Conservation (phyloP, 805 yeast species). For the Ogataea polymorpha region DNA sequence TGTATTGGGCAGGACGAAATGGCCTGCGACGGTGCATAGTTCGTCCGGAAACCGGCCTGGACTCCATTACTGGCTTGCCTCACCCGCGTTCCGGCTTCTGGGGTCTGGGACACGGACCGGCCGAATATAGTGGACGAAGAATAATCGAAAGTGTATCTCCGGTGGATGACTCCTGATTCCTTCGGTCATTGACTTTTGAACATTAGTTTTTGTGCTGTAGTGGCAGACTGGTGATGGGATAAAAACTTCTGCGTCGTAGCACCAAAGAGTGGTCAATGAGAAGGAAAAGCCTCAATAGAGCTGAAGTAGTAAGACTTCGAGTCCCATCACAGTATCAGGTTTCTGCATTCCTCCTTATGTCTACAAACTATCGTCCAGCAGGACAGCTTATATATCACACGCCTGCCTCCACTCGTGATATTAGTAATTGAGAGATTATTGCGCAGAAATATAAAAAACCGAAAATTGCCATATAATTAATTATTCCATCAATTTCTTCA, state of each 20-base stretch:
- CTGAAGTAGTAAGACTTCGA: no score
- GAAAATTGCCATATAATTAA: constrained; percentile 4
- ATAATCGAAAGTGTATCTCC: constrained; percentile 48
- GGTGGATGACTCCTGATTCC: constrained; percentile 47
- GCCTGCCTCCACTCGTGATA: not conserved
- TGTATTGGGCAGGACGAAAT: constrained; percentile 1
- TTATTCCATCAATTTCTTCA: not conserved
- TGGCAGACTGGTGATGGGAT: no score
- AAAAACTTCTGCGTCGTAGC: no score
- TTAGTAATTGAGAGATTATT: constrained; percentile 3
- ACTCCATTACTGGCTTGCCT: constrained; percentile 1
- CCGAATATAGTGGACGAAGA: constrained; percentile 5
- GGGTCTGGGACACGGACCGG: not conserved
- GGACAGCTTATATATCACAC: no score
- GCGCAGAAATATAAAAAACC: constrained; percentile 1
- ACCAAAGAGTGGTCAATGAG: no score
- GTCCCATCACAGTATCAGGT: no score
- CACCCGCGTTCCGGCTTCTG: constrained; percentile 4
- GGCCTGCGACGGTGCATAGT: not conserved
- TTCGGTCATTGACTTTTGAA: constrained; percentile 51
- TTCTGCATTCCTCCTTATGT: no score
- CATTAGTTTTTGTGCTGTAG: constrained; percentile 20
- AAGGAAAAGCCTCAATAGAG: no score
- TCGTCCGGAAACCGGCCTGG: not conserved
- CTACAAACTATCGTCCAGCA: no score